Evolutionary conservation across 306 rosid species (phyloP), one percentile per base, ranked within the genome.

Genomic region (Quercus rubra): DNA sequence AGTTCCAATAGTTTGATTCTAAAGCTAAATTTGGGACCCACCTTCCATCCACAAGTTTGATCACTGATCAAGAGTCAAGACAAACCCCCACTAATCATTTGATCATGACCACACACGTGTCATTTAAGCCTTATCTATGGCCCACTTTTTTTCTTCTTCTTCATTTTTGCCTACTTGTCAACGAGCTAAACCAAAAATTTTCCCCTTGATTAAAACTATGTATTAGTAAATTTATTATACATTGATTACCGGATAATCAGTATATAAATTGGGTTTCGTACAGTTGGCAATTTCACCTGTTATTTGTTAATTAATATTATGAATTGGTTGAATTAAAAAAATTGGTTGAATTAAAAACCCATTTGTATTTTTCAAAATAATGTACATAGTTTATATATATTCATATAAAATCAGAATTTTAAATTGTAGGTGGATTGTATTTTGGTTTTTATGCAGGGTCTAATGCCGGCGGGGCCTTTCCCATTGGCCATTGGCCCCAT

Each of bases 241-340:
- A 70, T 21, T 14, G 74, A 68, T 38, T 52, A 77, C 81, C 74
- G 8, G 72, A 74, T 46, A n/a, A 30, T 31, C 59, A 23, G 13
- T 9, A 11, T 13, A 70, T 58, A 66, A 18, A 57, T 23, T 57
- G 49, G 43, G 61, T 18, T 38, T 38, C 11, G 46, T 9, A 74
- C 68, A 58, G 80, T 35, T 83, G 86, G 80, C 67, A 57, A 38
- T 14, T 19, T 23, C 18, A 31, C 18, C 54, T 46, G 49, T 69
- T 18, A 68, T 58, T 46, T 70, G 46, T 17, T 55, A 33, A 19
- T 69, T 27, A 70, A 70, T 11, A 57, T 21, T 21, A 27, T 61
- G 31, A 55, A 55, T 66, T 63, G 17, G 68, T 63, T 55, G 43
- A 27, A 14, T 20, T 33, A 10, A 31, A 4, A 69, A 69, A 55